These are phyloP conservation scores for Peronospora destructor DNA, from an alignment of 352 stramenopile species.

Conservation along the genomic window DNA sequence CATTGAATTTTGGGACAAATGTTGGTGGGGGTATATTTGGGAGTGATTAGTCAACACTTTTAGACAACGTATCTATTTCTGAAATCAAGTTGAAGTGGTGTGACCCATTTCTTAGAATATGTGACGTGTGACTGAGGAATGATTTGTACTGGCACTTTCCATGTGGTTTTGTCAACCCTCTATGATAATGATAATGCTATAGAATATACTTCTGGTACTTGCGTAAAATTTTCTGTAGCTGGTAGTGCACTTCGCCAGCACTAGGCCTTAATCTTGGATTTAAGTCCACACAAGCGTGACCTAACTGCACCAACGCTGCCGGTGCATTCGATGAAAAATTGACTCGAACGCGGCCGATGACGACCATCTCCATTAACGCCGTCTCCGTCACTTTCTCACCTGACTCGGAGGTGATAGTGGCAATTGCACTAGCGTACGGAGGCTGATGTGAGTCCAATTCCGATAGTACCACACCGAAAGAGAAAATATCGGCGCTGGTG, in stretches of 20 bases:
- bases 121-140: not conserved
- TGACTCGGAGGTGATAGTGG: constrained; percentile 21
- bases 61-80: not conserved
- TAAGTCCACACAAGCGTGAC: constrained; percentile 25
- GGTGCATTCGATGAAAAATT: constrained; percentile 29
- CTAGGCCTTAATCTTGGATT: constrained; percentile 20
- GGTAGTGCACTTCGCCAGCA: constrained; percentile 28
- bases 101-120: not conserved
- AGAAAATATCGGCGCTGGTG: constrained; percentile 42
- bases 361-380: constrained; percentile 31
- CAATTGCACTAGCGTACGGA: constrained; percentile 28
- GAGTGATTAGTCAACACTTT: no score
- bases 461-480: constrained; percentile 34
- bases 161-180: no score
- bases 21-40: no score
- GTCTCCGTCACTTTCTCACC: constrained; percentile 25
- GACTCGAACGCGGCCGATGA: constrained; percentile 20
- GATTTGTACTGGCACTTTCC: no score
- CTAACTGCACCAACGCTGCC: constrained; percentile 12
- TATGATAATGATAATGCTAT: constrained; percentile 9
- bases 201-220: constrained; percentile 30
- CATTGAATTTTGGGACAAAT: constrained; percentile 23
- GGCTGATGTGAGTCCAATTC: constrained; percentile 33
- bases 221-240: constrained; percentile 26
- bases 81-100: constrained; percentile 12